Percentiles rank a stretch among this genome's conserved stretches.
These are phyloP conservation scores for Sporothrix inflata DNA, from an alignment of 2,329 filamentous ascomycete genomes.

Conservation along the genomic window DNA sequence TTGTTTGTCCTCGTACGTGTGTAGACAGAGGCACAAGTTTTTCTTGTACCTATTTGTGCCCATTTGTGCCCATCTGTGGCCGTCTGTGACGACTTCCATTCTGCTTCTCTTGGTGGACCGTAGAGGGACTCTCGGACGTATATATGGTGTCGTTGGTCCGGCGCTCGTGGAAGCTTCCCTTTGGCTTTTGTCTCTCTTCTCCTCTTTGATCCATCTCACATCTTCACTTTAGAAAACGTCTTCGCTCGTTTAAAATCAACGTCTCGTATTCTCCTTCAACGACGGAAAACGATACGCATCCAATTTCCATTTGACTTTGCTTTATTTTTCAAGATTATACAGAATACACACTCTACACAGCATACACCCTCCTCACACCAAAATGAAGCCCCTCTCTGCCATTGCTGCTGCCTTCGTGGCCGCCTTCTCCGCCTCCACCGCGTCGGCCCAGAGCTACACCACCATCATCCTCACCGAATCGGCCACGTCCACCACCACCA, in stretches of 20 bases:
- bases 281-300: no score
- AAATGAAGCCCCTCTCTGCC: constrained; percentile 18
- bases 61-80: not conserved
- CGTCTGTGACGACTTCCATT: constrained; percentile 14
- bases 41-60: not conserved
- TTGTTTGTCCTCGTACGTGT: not conserved
- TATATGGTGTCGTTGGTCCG: not conserved
- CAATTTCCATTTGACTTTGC: no score
- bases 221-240: not conserved
- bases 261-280: not conserved
- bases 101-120: not conserved
- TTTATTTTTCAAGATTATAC: not conserved
- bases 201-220: no score
- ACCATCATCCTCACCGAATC: constrained; percentile 31
- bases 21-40: not conserved
- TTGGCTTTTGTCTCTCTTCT: not conserved
- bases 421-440: not conserved
- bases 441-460: constrained; percentile 27
- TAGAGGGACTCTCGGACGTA: not conserved
- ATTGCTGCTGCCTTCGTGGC: not conserved
- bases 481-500: constrained; percentile 30
- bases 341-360: not conserved
- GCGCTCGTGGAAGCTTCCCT: not conserved
- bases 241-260: not conserved
- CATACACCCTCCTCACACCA: not conserved